Evolutionary conservation across 1,139 yeast species (phyloP).

Genomic region (Taphrina deformans): DNA sequence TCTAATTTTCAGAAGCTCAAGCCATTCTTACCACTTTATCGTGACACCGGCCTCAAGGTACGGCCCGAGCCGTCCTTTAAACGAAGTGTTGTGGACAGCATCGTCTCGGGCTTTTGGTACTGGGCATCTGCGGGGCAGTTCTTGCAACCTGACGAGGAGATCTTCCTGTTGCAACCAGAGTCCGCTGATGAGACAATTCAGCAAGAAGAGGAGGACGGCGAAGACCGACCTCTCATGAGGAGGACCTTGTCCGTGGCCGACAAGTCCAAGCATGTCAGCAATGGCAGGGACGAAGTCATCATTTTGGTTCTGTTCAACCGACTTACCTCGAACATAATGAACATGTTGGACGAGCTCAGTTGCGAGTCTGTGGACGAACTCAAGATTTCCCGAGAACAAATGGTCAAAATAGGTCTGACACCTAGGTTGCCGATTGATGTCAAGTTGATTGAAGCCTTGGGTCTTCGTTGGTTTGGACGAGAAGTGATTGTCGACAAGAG

Average conservation of each 20-base stretch:
- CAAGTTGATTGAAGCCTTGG: background rate
- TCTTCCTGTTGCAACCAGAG: background rate
- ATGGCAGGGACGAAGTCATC: slow-evolving; percentile 18
- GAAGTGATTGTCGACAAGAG: slow-evolving; percentile 18
- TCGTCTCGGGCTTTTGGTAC: slow-evolving; percentile 19
- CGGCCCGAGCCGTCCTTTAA: slow-evolving; percentile 12
- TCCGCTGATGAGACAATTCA: background rate
- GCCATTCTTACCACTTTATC: slow-evolving; percentile 12
- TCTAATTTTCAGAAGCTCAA: background rate
- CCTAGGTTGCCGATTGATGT: slow-evolving; percentile 4
- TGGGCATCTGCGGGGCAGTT: slow-evolving; percentile 20
- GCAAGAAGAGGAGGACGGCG: background rate
- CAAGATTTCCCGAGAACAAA: slow-evolving; percentile 9
- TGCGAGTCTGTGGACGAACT: slow-evolving; percentile 15
- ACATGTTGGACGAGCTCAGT: slow-evolving; percentile 5
- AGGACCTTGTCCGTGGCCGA: background rate
- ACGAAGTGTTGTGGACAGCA: slow-evolving; percentile 10
- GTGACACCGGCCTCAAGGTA: slow-evolving; percentile 12
- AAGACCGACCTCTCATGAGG: background rate
- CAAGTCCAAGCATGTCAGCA: background rate
- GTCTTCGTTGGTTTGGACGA: slow-evolving; percentile 6
- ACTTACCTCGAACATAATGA: slow-evolving; percentile 12
- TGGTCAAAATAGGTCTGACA: slow-evolving; percentile 18
- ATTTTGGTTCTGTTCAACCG: slow-evolving; percentile 10
- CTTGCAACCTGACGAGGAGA: background rate